Evolutionary conservation across 2,329 filamentous ascomycete species (phyloP).

Genomic region (Podosphaera fusca): DNA sequence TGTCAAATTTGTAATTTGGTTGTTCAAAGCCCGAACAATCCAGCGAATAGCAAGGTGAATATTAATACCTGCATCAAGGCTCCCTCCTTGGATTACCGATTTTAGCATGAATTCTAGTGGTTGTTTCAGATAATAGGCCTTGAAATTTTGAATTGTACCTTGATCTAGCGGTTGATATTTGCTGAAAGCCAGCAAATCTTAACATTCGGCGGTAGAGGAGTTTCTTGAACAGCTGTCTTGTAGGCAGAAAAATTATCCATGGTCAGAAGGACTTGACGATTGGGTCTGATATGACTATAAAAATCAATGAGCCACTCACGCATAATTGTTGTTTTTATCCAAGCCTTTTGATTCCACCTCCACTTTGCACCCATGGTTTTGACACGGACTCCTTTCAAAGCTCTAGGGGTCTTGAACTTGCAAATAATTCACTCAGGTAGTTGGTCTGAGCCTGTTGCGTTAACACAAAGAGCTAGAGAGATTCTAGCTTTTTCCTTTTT

Average conservation of each 20-base stretch:
- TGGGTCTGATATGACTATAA: not conserved
- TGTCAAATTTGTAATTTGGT: not conserved
- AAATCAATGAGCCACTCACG: not conserved
- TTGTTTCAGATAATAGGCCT: not conserved
- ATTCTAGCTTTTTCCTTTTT: not conserved
- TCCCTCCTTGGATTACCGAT: not conserved
- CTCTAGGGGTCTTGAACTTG: not conserved
- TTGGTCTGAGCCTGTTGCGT: not conserved
- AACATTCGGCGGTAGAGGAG: slow-evolving; percentile 1
- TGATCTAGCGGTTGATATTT: slow-evolving; percentile 1
- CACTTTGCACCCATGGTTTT: too few species aligned
- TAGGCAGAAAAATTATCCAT: slow-evolving; percentile 2
- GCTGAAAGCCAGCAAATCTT: slow-evolving; percentile 1
- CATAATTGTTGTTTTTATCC: slow-evolving; percentile 2
- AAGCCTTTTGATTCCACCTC: not conserved
- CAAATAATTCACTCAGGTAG: slow-evolving; percentile 1
- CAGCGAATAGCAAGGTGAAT: not conserved
- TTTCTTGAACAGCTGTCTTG: not conserved
- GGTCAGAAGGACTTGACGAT: not conserved
- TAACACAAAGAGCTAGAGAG: not conserved
- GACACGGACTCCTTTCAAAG: not conserved
- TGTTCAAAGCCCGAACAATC: not conserved
- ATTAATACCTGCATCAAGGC: not conserved
- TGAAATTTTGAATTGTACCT: not conserved
- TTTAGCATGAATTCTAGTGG: not conserved